Percentiles rank a stretch among this genome's conserved stretches.
Evolutionary conservation across 2,329 filamentous ascomycete genomes (phyloP).

Genomic region (Pseudocercospora eumusae): DNA sequence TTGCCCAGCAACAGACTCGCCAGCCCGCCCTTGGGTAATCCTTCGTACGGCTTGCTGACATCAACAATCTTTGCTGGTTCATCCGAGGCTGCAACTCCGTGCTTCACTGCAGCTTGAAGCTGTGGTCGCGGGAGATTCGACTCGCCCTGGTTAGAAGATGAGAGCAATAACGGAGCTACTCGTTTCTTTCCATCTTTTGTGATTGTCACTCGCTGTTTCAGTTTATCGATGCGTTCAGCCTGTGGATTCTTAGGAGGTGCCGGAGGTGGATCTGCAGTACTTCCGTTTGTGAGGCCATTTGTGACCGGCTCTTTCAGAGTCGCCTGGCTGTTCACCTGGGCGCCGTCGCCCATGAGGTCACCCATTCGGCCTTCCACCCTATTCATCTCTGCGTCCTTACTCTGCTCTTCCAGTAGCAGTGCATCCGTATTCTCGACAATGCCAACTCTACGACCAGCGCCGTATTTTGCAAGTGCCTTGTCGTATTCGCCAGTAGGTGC

Average conservation of each 20-base stretch:
- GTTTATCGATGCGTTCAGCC: constrained; percentile 61
- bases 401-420: constrained; percentile 77
- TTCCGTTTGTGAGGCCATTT: constrained; percentile 26
- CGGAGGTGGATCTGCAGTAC: constrained; percentile 41
- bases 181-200: constrained; percentile 97
- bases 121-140: constrained; percentile 88
- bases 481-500: constrained; percentile 86
- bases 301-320: constrained; percentile 48
- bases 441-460: constrained; percentile 82
- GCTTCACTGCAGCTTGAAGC: constrained; percentile 72
- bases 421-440: constrained; percentile 92
- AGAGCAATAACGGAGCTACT: constrained; percentile 84
- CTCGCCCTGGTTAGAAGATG: constrained; percentile 79
- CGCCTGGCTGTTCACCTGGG: constrained; percentile 40
- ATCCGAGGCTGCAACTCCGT: constrained; percentile 50
- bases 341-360: constrained; percentile 88
- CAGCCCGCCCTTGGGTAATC: constrained; percentile 85
- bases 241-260: constrained; percentile 53
- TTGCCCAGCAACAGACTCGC: constrained; percentile 85
- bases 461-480: constrained; percentile 88
- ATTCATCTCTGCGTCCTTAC: constrained; percentile 85
- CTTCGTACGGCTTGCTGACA: constrained; percentile 90
- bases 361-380: constrained; percentile 95
- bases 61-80: constrained; percentile 68
- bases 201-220: constrained; percentile 91